Conservation (phyloP, 2,329 filamentous ascomycete species). For the Pseudocercospora crystallina region DNA sequence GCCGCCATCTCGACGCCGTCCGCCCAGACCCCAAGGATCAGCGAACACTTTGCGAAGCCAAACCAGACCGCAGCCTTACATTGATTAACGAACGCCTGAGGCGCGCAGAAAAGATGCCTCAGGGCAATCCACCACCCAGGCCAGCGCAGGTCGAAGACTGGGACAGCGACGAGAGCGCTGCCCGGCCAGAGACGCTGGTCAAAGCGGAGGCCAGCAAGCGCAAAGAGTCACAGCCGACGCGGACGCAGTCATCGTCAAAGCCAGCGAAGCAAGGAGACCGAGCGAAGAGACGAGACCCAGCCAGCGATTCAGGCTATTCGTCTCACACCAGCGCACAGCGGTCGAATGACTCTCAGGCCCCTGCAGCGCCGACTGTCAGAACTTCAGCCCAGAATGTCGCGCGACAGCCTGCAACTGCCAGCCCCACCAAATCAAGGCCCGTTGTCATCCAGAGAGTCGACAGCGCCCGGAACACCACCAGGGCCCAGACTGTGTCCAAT, state of each 20-base stretch:
- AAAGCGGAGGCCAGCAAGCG: constrained; percentile 45
- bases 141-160: constrained; percentile 41
- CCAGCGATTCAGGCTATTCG: constrained; percentile 63
- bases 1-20: constrained; percentile 1
- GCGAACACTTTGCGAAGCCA: constrained; percentile 3
- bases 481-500: constrained; percentile 12
- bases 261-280: constrained; percentile 27
- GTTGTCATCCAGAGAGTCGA: constrained; percentile 26
- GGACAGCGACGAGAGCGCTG: constrained; percentile 41
- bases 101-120: constrained; percentile 5
- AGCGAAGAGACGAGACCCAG: constrained; percentile 43
- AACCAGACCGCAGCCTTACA: constrained; percentile 3
- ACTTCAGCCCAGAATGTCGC: constrained; percentile 3
- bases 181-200: constrained; percentile 46
- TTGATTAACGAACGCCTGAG: not conserved
- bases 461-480: constrained; percentile 48
- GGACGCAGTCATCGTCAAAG: constrained; percentile 28
- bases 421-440: constrained; percentile 23
- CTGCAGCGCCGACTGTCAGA: constrained; percentile 10
- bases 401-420: constrained; percentile 9
- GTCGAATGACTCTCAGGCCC: constrained; percentile 6
- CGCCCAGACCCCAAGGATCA: constrained; percentile 3
- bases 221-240: constrained; percentile 11
- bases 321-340: constrained; percentile 37
- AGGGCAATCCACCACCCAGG: constrained; percentile 11